These are phyloP conservation scores for Macrophomina pseudophaseolina DNA, from an alignment of 2,329 filamentous ascomycete genomes.

Conservation along the genomic window DNA sequence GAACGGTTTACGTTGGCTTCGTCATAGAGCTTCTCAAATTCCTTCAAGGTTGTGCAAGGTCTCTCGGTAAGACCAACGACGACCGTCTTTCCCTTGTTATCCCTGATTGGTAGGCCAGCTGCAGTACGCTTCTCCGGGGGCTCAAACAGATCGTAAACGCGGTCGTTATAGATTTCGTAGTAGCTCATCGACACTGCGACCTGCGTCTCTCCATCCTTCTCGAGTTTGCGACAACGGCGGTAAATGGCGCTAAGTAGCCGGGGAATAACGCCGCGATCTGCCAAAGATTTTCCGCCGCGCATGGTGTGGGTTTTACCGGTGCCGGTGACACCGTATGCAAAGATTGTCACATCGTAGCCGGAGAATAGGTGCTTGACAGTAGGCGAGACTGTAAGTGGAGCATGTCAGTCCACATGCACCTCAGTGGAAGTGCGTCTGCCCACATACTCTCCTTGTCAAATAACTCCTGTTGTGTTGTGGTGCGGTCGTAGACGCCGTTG, in stretches of 20 bases:
- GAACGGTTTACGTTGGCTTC: conserved; percentile 90
- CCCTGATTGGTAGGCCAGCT: conserved; percentile 78
- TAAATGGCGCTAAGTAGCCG: conserved; percentile 85
- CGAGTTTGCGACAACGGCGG: conserved; percentile 80
- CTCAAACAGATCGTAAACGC: conserved; percentile 89
- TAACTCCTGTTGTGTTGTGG: conserved; percentile 80
- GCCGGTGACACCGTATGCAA: conserved; percentile 91
- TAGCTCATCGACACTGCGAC: conserved; percentile 83
- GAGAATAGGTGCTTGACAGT: conserved; percentile 91
- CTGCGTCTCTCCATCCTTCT: conserved; percentile 76
- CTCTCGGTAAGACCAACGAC: conserved; percentile 86
- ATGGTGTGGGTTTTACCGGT: conserved; percentile 97
- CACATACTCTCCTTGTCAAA: conserved; percentile 84
- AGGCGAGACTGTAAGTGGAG: conserved; percentile 71
- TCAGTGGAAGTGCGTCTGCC: not conserved
- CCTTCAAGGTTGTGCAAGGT: conserved; percentile 80
- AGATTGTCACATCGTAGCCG: conserved; percentile 85
- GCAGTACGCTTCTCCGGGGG: conserved; percentile 83
- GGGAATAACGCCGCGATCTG: conserved; percentile 87
- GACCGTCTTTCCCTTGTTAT: conserved; percentile 84
- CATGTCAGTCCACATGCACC: not conserved
- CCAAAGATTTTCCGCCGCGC: conserved; percentile 85
- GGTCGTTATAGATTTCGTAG: conserved; percentile 97
- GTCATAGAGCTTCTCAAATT: conserved; percentile 89
- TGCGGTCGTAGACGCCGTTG: conserved; percentile 86